Evolutionary conservation across 305 asterid genomes (phyloP), one percentile per base, ranked within the genome.

Genomic region (Ajuga reptans): DNA sequence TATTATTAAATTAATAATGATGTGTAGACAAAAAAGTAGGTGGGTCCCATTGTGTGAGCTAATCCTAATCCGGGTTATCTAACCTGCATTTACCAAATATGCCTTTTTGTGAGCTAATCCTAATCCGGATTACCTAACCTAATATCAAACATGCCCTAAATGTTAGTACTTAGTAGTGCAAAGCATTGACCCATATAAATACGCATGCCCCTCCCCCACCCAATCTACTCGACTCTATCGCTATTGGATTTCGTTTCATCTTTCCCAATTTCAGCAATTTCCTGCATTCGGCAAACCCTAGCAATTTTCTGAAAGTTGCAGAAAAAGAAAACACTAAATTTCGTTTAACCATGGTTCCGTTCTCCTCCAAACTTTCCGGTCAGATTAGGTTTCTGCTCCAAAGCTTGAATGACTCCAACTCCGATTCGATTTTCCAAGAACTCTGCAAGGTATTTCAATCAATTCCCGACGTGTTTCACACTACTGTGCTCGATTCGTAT

Each of bases 381-480:
- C 97, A 93, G 77, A 85, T 93, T 77, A 86, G 92, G 72, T 84
- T 80, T 75, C 79, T 91, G 80, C 89, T 94, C 4, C 85, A 81
- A 68, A 78, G 85, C 78, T 68, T 91, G 88, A 81, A 80, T 46
- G 96, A 85, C 71, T 85, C 96, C 80, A 85, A 93, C 80, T 82
- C 90, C 49, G 95, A 87, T 69, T 71, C 87, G 33, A 85, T 91
- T 68, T 66, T 87, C 58, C 84, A 82, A 47, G 95, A 91, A 60
- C 95, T 93, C 43, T 70, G 83, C 80, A 80, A 87, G 96, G 99
- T 84, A 31, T 64, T 55, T 27, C 10, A 10, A 29, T 68, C 47
- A 36, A 66, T 34, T 64, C 55, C 41, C 0, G 47, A 41, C 4
- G 36, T 4, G 12, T 57, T 12, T 66, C 71, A 6, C 50, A 3